These are phyloP conservation scores for Fusarium lyarnte DNA, from an alignment of 2,329 filamentous ascomycete species.

Conservation along the genomic window DNA sequence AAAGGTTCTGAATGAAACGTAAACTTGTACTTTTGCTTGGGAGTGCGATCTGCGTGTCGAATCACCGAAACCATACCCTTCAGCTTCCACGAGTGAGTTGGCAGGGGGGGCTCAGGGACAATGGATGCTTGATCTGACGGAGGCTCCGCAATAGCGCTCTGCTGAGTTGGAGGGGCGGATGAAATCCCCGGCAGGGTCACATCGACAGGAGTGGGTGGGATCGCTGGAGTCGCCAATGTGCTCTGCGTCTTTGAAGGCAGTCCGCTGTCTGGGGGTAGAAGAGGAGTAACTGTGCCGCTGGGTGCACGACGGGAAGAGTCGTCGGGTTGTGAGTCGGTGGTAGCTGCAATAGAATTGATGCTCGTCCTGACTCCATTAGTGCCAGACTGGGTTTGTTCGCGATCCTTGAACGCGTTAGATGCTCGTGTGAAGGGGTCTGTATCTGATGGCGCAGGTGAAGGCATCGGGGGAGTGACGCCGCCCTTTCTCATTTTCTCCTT, in stretches of 20 bases:
- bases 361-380: slow-evolving; percentile 44
- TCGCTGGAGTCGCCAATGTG: slow-evolving; percentile 48
- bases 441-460: slow-evolving; percentile 59
- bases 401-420: slow-evolving; percentile 51
- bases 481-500: slow-evolving; percentile 75
- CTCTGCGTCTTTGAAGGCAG: slow-evolving; percentile 49
- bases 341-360: slow-evolving; percentile 30
- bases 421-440: slow-evolving; percentile 52
- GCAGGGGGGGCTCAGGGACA: slow-evolving; percentile 70
- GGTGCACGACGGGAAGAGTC: slow-evolving; percentile 37
- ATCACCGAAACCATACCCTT: slow-evolving; percentile 98
- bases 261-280: slow-evolving; percentile 44
- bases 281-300: slow-evolving; percentile 46
- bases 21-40: slow-evolving; percentile 99
- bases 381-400: slow-evolving; percentile 45
- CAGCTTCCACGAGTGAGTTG: slow-evolving; percentile 96
- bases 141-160: slow-evolving; percentile 49
- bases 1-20: slow-evolving; percentile 98
- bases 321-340: slow-evolving; percentile 40
- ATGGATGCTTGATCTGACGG: slow-evolving; percentile 46
- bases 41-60: slow-evolving; percentile 94
- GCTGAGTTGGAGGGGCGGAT: slow-evolving; percentile 45
- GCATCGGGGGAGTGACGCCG: slow-evolving; percentile 66
- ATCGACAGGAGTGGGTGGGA: slow-evolving; percentile 48
- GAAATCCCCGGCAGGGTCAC: slow-evolving; percentile 38